Percentiles rank a stretch among this genome's conserved stretches.
These are phyloP conservation scores for Epichloe aotearoae DNA, from an alignment of 2,329 filamentous ascomycete species.

Conservation along the genomic window DNA sequence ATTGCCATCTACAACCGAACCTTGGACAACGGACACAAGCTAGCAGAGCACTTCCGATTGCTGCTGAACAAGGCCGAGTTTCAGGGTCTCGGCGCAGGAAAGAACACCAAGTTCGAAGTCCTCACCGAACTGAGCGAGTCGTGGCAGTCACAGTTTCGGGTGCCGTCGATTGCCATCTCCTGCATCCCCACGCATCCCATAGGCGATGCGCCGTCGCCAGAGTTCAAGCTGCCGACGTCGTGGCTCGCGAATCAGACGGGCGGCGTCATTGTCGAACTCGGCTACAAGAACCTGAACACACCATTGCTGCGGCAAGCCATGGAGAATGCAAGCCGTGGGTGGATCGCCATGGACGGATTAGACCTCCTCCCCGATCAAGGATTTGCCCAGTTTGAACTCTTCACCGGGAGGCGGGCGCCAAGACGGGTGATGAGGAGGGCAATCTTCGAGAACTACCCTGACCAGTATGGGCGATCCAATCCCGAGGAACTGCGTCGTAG, in stretches of 20 bases:
- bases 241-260: slow-evolving; percentile 65
- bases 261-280: slow-evolving; percentile 62
- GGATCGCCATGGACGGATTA: slow-evolving; percentile 64
- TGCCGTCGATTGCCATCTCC: slow-evolving; percentile 62
- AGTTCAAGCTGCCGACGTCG: slow-evolving; percentile 53
- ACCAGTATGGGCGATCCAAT: slow-evolving; percentile 26
- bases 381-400: slow-evolving; percentile 70
- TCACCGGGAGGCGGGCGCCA: slow-evolving; percentile 44
- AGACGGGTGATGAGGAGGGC: slow-evolving; percentile 57
- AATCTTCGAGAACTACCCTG: slow-evolving; percentile 35
- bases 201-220: slow-evolving; percentile 48
- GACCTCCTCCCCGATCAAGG: slow-evolving; percentile 68
- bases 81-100: slow-evolving; percentile 28
- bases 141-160: slow-evolving; percentile 51
- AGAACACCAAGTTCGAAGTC: slow-evolving; percentile 40
- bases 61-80: slow-evolving; percentile 31
- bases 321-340: slow-evolving; percentile 44
- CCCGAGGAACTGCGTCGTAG: slow-evolving; percentile 24
- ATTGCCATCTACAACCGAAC: slow-evolving; percentile 67
- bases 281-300: slow-evolving; percentile 61
- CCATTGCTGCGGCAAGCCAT: slow-evolving; percentile 58
- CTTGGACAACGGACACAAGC: slow-evolving; percentile 47
- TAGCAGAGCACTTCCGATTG: slow-evolving; percentile 57
- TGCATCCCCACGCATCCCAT: slow-evolving; percentile 62
- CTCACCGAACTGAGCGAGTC: slow-evolving; percentile 42